A percentile compares a stretch with the other conserved stretches of the same genome.
phyloP scores from a whole-genome alignment of 495 filamentous ascomycete species.

The Xylaria flabelliformis region DNA sequence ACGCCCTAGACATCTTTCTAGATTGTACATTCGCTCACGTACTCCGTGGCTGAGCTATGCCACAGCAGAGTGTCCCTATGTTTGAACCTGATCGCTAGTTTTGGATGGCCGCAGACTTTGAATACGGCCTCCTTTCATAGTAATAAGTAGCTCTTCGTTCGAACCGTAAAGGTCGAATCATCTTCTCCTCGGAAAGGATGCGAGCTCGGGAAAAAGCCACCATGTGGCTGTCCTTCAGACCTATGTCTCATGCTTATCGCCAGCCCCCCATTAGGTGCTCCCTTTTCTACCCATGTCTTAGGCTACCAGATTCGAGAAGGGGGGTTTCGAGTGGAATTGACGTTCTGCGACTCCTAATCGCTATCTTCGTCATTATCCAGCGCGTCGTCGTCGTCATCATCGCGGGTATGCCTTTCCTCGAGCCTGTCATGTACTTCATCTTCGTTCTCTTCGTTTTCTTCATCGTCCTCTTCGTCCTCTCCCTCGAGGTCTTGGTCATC shows the following conservation, averaged over 20 bases:
- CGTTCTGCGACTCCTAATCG: constrained; percentile 43
- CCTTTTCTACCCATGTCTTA: neutral
- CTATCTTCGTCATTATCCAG: constrained; percentile 67
- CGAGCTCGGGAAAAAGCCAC: neutral
- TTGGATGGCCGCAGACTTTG: neutral
- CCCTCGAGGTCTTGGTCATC: constrained; percentile 56
- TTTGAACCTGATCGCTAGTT: neutral
- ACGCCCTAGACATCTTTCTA: neutral
- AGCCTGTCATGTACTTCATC: constrained; percentile 47
- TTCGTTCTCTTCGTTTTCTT: constrained; percentile 51
- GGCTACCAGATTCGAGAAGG: neutral
- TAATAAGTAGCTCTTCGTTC: neutral
- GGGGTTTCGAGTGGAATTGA: neutral
- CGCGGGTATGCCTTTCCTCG: constrained; percentile 52
- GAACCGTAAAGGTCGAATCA: neutral
- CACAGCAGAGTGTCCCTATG: neutral
- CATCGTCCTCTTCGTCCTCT: constrained; percentile 54
- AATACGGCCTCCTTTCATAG: neutral
- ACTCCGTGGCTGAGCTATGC: neutral
- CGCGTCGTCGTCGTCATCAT: constrained; percentile 66
- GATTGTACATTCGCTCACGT: neutral
- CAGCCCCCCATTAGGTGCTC: too few relatives aligned
- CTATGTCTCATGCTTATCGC: neutral
- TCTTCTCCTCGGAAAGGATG: neutral
- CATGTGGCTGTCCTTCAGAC: neutral